Evolutionary conservation across 2,329 filamentous ascomycete genomes (phyloP), one percentile per base, ranked within the genome.

Genomic region (Ophiocordyceps robertsii): DNA sequence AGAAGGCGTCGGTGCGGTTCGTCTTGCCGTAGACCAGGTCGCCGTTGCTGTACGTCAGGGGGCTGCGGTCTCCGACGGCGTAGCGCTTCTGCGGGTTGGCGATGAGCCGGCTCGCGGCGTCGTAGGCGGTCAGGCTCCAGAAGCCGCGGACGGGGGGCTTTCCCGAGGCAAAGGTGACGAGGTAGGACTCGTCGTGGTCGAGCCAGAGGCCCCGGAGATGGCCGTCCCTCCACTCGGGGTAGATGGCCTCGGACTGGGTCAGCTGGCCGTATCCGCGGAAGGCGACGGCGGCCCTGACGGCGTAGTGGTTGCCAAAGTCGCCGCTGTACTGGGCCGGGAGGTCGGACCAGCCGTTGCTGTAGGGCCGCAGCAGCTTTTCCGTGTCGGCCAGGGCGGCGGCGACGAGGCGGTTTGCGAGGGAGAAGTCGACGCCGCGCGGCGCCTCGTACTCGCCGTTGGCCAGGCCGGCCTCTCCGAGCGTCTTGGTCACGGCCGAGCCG

Each of bases 61-160:
- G 50, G 35, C 46, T 50, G 8, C 53, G 46, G 41, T 54, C 53
- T 4, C 53, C 53, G 6, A 58, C 39, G 3, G 49, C 45, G 39
- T 55, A 58, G 5, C 45, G 43, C 29, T 52, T 37, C 24, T 51
- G 36, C 1, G 39, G n/a, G 41, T 59, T 58, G 5, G 41, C 17
- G 29, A 58, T 47, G 4, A 60, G 47, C 16, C 47, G 50, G 21
- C 49, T 43, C 4, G 49, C 39, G 10, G 36, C 35, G 47, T 53
- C 45, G 39, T 60, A 57, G 14, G 48, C 44, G 1, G 53, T 52
- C 41, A 58, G 10, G 44, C 52, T 55, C 55, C 56, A 57, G 44
- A 57, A 59, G 10, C 45, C 44, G 8, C 37, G 21, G 29, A 46
- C 38, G n/a, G 37, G 31, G 2, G 49, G 44, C 37, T 44, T 51